Conservation (phyloP, 1,284 basidiomycete species). For the Schizophyllum amplum region DNA sequence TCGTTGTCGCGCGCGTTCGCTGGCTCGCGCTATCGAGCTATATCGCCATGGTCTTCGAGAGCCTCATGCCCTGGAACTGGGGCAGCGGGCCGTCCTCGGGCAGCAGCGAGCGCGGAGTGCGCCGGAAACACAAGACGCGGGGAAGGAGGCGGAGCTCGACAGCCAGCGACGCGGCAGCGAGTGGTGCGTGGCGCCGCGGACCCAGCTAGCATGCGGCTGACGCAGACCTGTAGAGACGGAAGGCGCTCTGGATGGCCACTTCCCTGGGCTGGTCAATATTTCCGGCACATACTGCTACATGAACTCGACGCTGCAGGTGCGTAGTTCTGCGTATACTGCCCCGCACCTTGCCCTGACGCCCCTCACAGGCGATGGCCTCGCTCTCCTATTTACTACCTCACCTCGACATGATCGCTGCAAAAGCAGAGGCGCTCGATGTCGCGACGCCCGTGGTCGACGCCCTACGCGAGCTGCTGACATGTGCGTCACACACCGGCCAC, state of each 20-base stretch:
- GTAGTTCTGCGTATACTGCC: no score
- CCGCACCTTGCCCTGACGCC: neutral
- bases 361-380: constrained; percentile 70
- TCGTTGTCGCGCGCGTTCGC: constrained; percentile 37
- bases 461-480: constrained; percentile 57
- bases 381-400: constrained; percentile 70
- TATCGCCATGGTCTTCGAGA: constrained; percentile 49
- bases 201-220: neutral
- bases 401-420: constrained; percentile 61
- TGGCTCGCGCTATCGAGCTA: constrained; percentile 24
- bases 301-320: constrained; percentile 87
- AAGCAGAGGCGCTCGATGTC: constrained; percentile 69
- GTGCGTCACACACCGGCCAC: constrained; percentile 30
- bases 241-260: constrained; percentile 38
- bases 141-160: constrained; percentile 1
- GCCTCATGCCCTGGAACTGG: constrained; percentile 57
- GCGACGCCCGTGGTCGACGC: constrained; percentile 79
- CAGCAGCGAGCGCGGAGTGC: constrained; percentile 12
- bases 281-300: constrained; percentile 95
- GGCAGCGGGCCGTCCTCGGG: constrained; percentile 1
- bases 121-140: constrained; percentile 22
- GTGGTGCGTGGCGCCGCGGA: constrained; percentile 2
- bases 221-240: constrained; percentile 4
- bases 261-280: constrained; percentile 85
- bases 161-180: constrained; percentile 13